These are phyloP conservation scores for Terfezia boudieri DNA, from an alignment of 495 filamentous ascomycete genomes.

Conservation along the genomic window DNA sequence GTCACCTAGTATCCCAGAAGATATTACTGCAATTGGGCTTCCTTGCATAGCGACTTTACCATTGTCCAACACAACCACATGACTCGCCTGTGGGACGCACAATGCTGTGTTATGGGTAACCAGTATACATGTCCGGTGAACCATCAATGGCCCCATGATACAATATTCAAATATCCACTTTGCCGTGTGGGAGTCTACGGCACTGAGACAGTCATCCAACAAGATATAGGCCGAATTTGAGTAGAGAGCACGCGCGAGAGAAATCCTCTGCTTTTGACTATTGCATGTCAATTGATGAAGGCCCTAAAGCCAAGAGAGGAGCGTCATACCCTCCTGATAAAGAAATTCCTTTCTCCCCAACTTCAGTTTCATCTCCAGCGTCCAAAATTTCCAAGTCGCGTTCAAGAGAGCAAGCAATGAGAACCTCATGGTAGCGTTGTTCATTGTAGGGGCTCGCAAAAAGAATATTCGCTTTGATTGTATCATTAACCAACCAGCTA, in stretches of 20 bases:
- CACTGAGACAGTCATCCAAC: slow-evolving; percentile 87
- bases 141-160: slow-evolving; percentile 77
- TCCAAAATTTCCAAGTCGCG: slow-evolving; percentile 84
- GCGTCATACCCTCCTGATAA: slow-evolving; percentile 50
- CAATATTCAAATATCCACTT: slow-evolving; percentile 96
- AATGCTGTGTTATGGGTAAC: slow-evolving; percentile 91
- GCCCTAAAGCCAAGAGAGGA: not conserved
- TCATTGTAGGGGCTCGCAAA: slow-evolving; percentile 72
- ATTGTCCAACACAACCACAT: slow-evolving; percentile 71
- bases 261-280: slow-evolving; percentile 84
- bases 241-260: slow-evolving; percentile 80
- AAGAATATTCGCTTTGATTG: slow-evolving; percentile 86
- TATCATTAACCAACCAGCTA: slow-evolving; percentile 80
- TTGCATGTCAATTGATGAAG: not conserved
- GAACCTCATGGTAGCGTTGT: slow-evolving; percentile 64
- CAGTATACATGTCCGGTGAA: slow-evolving; percentile 69
- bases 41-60: slow-evolving; percentile 63
- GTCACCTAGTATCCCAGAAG: slow-evolving; percentile 66
- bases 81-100: slow-evolving; percentile 52
- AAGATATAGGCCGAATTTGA: slow-evolving; percentile 76
- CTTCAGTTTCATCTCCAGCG: slow-evolving; percentile 75
- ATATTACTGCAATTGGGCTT: slow-evolving; percentile 47
- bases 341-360: slow-evolving; percentile 93
- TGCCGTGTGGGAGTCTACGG: slow-evolving; percentile 95
- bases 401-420: slow-evolving; percentile 81